Evolutionary conservation across 2,329 filamentous ascomycete genomes (phyloP), one percentile per base, ranked within the genome.

Genomic region (Penicillium frequentans): DNA sequence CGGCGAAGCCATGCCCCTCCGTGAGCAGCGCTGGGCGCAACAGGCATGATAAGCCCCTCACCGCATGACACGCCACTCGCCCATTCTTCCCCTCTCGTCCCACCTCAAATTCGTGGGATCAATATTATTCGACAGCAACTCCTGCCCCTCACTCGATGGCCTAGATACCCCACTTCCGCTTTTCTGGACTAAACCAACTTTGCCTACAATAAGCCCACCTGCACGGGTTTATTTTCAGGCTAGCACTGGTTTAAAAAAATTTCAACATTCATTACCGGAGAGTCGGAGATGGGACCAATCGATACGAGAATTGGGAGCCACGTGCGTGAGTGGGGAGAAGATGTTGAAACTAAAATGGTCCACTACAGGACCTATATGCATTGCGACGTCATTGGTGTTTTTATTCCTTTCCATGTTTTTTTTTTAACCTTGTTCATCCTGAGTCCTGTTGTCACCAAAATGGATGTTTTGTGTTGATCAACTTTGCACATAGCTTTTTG

Each of bases 1-100:
- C 35, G 81, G 80, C 1, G 81, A 83, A 63, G 84, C 90, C 59
- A 83, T 87, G 77, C 84, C 90, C 1, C 72, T 95, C 54, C 83
- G 93, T 52, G 93, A 98, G 76, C 82, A 82, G 73, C 84, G 90
- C 66, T 98, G 93, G 93, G 85, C 87, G 27, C 81, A 88, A 69
- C 81, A 83, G 59, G 71, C 65, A 47, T 72, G 23, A 53, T 26
- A 10, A 27, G 19, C 21, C 26, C 6, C 21, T 45, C 46, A 49
- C 46, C 21, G 31, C 29, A 46, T 26, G 27, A 37, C 26, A 27
- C 26, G 13, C 27, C 29, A 21, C 37, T 43, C 24, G 24, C 49
- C 35, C 49, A n/a, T 33, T 23, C 24, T 39, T 24, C 31, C 33
- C 37, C 35, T 35, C n/a, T 33, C 48, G 26, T 42, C 35, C 33